Evolutionary conservation across 1,139 yeast genomes (phyloP).

Genomic region (Candida tropicalis): DNA sequence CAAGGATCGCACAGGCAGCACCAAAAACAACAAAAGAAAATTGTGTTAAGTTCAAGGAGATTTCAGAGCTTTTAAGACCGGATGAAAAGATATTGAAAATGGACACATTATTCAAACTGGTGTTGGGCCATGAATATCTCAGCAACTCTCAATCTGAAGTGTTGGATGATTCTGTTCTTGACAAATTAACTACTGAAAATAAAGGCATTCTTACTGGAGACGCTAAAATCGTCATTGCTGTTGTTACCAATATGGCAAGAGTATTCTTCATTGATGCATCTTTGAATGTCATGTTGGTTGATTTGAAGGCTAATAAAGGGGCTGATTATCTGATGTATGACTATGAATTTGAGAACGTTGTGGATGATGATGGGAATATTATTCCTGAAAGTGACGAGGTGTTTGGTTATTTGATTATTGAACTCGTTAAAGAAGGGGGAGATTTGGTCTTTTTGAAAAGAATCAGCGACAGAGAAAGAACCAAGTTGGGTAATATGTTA

Average conservation of each 20-base stretch:
- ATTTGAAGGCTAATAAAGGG: conserved; percentile 53
- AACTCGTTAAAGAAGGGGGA: conserved; percentile 57
- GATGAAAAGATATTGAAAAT: conserved; percentile 47
- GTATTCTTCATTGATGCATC: conserved; percentile 44
- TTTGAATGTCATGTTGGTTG: conserved; percentile 45
- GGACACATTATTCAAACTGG: conserved; percentile 43
- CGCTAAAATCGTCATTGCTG: conserved; percentile 45
- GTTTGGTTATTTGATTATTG: conserved; percentile 66
- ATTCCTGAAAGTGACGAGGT: conserved; percentile 25
- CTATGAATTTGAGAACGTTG: conserved; percentile 59
- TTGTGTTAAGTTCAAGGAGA: conserved; percentile 34
- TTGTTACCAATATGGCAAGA: conserved; percentile 50
- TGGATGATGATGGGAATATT: conserved; percentile 48
- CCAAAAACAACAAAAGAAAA: conserved; percentile 12
- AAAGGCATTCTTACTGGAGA: conserved; percentile 35
- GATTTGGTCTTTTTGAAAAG: conserved; percentile 61
- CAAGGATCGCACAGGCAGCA: conserved; percentile 20
- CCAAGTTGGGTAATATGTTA: conserved; percentile 30
- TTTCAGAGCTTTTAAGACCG: conserved; percentile 33
- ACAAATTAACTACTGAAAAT: conserved; percentile 44
- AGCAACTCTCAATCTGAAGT: conserved; percentile 25
- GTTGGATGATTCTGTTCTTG: conserved; percentile 40
- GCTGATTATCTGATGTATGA: conserved; percentile 76
- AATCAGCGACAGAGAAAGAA: conserved; percentile 26
- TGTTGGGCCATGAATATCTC: conserved; percentile 29